phyloP scores from a whole-genome alignment of 2,329 filamentous ascomycete genomes.

The Aspergillus sp. region DNA sequence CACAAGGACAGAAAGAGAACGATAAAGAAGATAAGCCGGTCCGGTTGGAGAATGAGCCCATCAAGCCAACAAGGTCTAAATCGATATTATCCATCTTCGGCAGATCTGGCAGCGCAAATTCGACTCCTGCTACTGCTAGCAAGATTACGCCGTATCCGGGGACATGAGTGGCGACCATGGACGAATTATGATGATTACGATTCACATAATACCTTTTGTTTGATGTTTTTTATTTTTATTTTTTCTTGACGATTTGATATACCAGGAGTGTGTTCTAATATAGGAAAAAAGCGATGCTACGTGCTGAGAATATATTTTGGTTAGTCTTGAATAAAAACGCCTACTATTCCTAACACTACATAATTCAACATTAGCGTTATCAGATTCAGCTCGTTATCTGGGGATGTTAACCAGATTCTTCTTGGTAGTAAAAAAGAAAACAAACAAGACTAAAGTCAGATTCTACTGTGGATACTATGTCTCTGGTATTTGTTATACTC shows the following conservation, averaged over 20 bases:
- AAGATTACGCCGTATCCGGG: slow-evolving; percentile 37
- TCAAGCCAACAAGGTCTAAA: slow-evolving; percentile 30
- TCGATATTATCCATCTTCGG: slow-evolving; percentile 31
- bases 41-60: slow-evolving; percentile 3
- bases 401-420: no score
- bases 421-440: no score
- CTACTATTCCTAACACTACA: no score
- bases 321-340: no score
- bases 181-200: background rate
- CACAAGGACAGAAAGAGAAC: slow-evolving; percentile 1
- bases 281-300: background rate
- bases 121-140: slow-evolving; percentile 7
- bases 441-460: no score
- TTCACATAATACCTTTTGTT: background rate
- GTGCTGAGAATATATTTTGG: no score
- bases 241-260: background rate
- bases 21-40: slow-evolving; percentile 9
- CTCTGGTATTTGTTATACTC: no score
- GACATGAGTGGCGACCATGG: slow-evolving; percentile 23
- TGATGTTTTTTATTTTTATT: background rate
- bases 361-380: no score
- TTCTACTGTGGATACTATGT: no score
- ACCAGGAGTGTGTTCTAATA: background rate
- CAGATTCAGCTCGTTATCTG: no score
- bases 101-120: slow-evolving; percentile 22